These are phyloP conservation scores for Raffaelea deltoideospora DNA, from an alignment of 2,329 filamentous ascomycete species.

Conservation along the genomic window DNA sequence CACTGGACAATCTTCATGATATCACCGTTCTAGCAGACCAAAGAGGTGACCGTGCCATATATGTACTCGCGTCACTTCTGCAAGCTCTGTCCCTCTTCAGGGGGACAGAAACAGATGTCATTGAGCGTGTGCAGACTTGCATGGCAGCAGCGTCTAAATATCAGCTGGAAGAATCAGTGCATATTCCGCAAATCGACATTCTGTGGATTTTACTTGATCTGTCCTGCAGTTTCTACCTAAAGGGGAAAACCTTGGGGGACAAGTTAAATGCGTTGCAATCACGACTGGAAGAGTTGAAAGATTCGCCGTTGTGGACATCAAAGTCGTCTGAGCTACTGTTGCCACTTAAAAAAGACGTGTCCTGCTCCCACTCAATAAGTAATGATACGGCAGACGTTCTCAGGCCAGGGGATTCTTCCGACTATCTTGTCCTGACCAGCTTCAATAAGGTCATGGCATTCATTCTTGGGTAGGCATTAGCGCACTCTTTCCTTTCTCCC, in stretches of 20 bases:
- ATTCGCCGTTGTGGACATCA: conserved; percentile 28
- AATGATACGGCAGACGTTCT: conserved; percentile 41
- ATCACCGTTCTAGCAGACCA: conserved; percentile 44
- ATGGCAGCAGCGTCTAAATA: conserved; percentile 60
- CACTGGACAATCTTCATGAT: conserved; percentile 53
- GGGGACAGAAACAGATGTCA: conserved; percentile 45
- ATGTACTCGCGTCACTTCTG: conserved; percentile 48
- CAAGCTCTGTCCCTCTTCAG: conserved; percentile 57
- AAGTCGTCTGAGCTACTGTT: conserved; percentile 34
- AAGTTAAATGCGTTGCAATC: conserved; percentile 50
- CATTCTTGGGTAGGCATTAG: conserved; percentile 37
- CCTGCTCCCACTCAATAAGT: conserved; percentile 35
- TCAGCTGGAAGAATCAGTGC: conserved; percentile 49
- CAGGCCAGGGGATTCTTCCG: conserved; percentile 30
- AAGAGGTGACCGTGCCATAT: conserved; percentile 47
- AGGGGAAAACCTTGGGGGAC: conserved; percentile 36
- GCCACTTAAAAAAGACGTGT: conserved; percentile 37
- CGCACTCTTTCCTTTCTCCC: too few species aligned
- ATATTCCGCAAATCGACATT: conserved; percentile 51
- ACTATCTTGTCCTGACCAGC: conserved; percentile 44
- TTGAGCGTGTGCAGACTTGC: conserved; percentile 57
- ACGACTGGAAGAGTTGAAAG: conserved; percentile 41
- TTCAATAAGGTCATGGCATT: conserved; percentile 44
- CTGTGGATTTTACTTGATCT: conserved; percentile 55
- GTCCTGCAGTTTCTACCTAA: conserved; percentile 51